Base-by-base conservation (phyloP, 495 filamentous ascomycete genomes). In the Xylaria venustula region DNA sequence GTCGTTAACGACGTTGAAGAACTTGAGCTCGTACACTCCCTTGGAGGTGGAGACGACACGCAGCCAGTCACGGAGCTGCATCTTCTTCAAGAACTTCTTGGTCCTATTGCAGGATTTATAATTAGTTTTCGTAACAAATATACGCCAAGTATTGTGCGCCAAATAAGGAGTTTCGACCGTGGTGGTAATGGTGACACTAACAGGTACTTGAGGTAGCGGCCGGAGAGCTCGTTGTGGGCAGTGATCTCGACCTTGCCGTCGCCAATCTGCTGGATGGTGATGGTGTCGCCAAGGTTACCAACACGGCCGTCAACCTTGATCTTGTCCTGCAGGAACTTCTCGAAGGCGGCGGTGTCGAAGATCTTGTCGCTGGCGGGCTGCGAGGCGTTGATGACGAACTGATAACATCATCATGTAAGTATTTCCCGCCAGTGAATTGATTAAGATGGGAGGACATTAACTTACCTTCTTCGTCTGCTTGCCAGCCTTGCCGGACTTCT, bases 51-150 rank as follows among this genome's bases (percentile, higher is more conserved):
- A 92, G 74, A 98, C 95, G 66, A 98, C 94, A 68, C 94, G 92
- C 74, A 98, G 88, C 95, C 95, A 98, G 84, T 98, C 94, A 81
- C 94, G 90, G 77, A 98, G 88, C 83, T 97, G 93, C 85, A 96
- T 91, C 89, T 98, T 98, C 90, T 98, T 98, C 78, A 98, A 90
- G 88, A 95, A 98, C 85, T 98, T 98, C 90, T 98, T 98, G 76
- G 94, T 98, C 78, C 93, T 97, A 67, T 66, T 5, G 41, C 41
- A 7, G 32, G 19, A 7, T 28, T 28, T 17, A 54, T 19, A 46
- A 50, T 32, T 20, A 47, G 28, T 23, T 19, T 14, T n/a, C n/a
- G n/a, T n/a, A n/a, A n/a, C n/a, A n/a, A n/a, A n/a, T n/a, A n/a
- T n/a, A n/a, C n/a, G n/a, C n/a, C n/a, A n/a, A n/a, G n/a, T n/a